Conservation (phyloP, 805 yeast species). For the Saccharomycodes ludwigii region DNA sequence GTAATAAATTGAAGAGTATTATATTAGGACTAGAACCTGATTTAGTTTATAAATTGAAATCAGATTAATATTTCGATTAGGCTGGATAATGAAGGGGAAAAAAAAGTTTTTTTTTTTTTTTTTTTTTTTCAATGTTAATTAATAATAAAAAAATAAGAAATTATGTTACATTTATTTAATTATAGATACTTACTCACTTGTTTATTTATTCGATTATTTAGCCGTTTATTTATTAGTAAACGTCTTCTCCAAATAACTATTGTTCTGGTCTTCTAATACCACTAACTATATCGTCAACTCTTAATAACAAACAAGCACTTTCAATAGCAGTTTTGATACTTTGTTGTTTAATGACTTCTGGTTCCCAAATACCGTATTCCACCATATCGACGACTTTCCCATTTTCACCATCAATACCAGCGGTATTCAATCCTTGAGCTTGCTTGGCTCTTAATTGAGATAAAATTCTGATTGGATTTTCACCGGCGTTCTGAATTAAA, state of each 20-base stretch:
- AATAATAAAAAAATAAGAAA: not conserved
- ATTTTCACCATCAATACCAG: conserved; percentile 88
- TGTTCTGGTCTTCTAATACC: conserved; percentile 62
- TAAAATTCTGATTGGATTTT: conserved; percentile 80
- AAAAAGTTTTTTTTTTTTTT: too few relatives aligned
- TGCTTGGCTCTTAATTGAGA: conserved; percentile 93
- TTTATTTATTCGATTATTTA: too few relatives aligned
- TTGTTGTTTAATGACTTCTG: conserved; percentile 95
- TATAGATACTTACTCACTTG: not conserved
- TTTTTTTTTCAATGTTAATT: not conserved
- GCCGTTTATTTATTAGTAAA: too few relatives aligned
- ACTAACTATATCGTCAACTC: conserved; percentile 96
- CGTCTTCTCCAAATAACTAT: too few relatives aligned
- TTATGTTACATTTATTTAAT: not conserved
- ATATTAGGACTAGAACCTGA: conserved; percentile 28
- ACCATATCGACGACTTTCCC: conserved; percentile 95
- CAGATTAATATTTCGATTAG: too few relatives aligned
- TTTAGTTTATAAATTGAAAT: conserved; percentile 7
- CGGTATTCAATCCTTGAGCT: conserved; percentile 75
- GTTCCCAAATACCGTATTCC: conserved; percentile 97
- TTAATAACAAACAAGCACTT: conserved; percentile 83
- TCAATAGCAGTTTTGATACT: conserved; percentile 96
- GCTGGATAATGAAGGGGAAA: not conserved
- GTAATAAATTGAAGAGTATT: conserved; percentile 16
- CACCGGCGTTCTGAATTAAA: conserved; percentile 94